These are phyloP conservation scores for Salinomyces thailandicus DNA, from an alignment of 2,329 filamentous ascomycete genomes.

Conservation along the genomic window DNA sequence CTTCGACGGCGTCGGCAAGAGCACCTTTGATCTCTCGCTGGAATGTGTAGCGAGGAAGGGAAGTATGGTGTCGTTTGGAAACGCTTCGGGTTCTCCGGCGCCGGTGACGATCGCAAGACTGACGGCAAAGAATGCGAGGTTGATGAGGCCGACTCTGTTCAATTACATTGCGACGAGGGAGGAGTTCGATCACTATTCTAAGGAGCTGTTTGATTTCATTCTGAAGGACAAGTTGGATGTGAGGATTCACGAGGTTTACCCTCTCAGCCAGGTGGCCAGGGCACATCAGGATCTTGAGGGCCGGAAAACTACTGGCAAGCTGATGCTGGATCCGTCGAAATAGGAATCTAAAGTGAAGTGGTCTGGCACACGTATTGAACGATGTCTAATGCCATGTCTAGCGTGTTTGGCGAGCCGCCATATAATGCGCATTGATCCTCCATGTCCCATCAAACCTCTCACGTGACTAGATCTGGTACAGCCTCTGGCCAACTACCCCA, in stretches of 20 bases:
- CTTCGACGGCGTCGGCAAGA: conserved; percentile 77
- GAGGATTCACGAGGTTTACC: conserved; percentile 65
- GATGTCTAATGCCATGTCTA: too few species aligned
- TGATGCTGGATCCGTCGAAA: conserved; percentile 54
- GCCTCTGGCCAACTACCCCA: conserved; percentile 83
- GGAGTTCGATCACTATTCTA: conserved; percentile 59
- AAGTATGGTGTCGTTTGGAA: conserved; percentile 67
- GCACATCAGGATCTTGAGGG: conserved; percentile 73
- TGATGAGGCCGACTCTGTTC: conserved; percentile 64
- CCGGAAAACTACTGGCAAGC: conserved; percentile 73
- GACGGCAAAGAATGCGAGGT: conserved; percentile 61
- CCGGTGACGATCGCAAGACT: conserved; percentile 54
- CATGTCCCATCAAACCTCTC: background rate
- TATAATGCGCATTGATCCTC: too few species aligned
- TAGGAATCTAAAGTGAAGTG: too few species aligned
- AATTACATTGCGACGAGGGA: conserved; percentile 59
- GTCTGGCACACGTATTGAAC: too few species aligned
- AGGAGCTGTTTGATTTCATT: conserved; percentile 64
- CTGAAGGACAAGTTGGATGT: conserved; percentile 59
- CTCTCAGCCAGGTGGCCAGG: conserved; percentile 58
- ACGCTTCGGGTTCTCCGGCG: conserved; percentile 69
- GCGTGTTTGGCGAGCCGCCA: too few species aligned
- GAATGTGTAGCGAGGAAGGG: conserved; percentile 69
- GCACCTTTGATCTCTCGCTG: conserved; percentile 70
- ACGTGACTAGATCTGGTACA: conserved; percentile 57